Conservation (phyloP, 805 yeast species). For the Suhomyces sp. region DNA sequence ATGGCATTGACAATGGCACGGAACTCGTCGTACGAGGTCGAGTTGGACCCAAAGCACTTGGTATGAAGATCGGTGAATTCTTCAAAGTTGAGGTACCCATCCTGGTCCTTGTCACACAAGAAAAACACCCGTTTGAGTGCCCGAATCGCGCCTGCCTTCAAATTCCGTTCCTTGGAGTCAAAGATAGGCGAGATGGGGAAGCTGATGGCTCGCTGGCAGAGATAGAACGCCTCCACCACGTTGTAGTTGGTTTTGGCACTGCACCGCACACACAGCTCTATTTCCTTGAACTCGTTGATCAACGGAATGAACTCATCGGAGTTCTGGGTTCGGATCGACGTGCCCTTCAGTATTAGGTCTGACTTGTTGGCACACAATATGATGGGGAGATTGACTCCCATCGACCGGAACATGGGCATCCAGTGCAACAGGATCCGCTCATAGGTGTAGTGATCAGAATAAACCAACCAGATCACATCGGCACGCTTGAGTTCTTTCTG, state of each 20-base stretch:
- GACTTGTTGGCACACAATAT: constrained; percentile 84
- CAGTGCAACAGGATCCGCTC: constrained; percentile 89
- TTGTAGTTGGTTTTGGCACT: constrained; percentile 82
- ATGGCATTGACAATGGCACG: constrained; percentile 36
- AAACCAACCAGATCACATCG: constrained; percentile 92
- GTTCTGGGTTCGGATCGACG: constrained; percentile 42
- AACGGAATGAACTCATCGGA: constrained; percentile 84
- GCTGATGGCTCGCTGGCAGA: constrained; percentile 90
- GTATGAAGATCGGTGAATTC: constrained; percentile 71
- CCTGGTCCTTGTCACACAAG: constrained; percentile 86
- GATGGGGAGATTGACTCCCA: constrained; percentile 94
- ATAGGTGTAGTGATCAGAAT: constrained; percentile 90
- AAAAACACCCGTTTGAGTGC: constrained; percentile 83
- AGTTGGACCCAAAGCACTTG: constrained; percentile 61
- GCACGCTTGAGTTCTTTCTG: constrained; percentile 78
- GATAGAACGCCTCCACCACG: constrained; percentile 86
- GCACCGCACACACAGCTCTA: constrained; percentile 86
- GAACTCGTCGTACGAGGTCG: constrained; percentile 23
- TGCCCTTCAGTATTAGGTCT: constrained; percentile 45
- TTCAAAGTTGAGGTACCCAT: constrained; percentile 67
- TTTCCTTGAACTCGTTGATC: constrained; percentile 86
- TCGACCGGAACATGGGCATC: constrained; percentile 88
- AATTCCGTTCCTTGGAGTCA: constrained; percentile 82
- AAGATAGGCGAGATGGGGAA: constrained; percentile 91
- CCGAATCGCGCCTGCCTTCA: constrained; percentile 71